A percentile compares a stretch with the other conserved stretches of the same genome.
These are phyloP conservation scores for Citrus sinensis DNA, from an alignment of 345 rosid species.

Conservation along the genomic window DVS_A1.0 CM039163.1:1054001-1054500, in stretches of 20 bases:
- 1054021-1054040: too few relatives aligned
- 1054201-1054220: conserved; percentile 6
- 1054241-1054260: neutral
- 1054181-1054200: neutral
- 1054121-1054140: neutral
- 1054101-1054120: neutral
- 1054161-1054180: neutral
- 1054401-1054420: neutral
- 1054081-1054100: neutral
- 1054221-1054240: neutral
- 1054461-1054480: neutral
- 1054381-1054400: neutral
- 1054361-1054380: neutral
- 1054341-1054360: neutral
- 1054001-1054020: neutral
- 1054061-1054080: neutral
- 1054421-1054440: neutral
- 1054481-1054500: too few relatives aligned
- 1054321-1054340: neutral
- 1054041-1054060: too few relatives aligned
- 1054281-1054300: too few relatives aligned
- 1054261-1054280: too few relatives aligned
- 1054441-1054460: neutral
- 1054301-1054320: neutral
- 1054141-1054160: neutral